Percentiles rank a stretch among this genome's conserved stretches.
phyloP scores from a whole-genome alignment of 2,329 filamentous ascomycete genomes.

The Pestalotiopsis sp. region DNA sequence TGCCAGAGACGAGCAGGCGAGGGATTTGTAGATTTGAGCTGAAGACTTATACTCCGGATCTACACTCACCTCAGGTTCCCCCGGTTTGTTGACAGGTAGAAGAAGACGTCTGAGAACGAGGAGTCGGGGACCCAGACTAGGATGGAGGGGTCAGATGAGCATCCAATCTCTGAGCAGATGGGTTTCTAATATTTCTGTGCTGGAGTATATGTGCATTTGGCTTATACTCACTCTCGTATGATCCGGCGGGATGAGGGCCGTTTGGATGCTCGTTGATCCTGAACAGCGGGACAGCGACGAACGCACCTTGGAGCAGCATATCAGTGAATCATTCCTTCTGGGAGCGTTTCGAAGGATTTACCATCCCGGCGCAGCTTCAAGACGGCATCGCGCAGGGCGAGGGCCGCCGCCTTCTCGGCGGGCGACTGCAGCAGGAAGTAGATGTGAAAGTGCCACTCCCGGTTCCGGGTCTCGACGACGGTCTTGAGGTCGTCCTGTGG shows the following conservation, averaged over 20 bases:
- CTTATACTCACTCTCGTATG: slow-evolving; percentile 32
- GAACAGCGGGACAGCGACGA: slow-evolving; percentile 32
- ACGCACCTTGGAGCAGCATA: slow-evolving; percentile 24
- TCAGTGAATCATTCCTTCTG: background rate
- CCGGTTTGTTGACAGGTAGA: slow-evolving; percentile 32
- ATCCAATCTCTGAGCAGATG: background rate
- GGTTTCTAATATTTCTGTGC: background rate
- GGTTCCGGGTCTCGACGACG: slow-evolving; percentile 27
- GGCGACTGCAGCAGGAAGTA: slow-evolving; percentile 34
- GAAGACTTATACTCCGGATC: background rate
- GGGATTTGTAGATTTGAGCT: background rate
- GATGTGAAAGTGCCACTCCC: slow-evolving; percentile 36
- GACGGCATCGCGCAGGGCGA: slow-evolving; percentile 33
- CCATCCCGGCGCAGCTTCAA: slow-evolving; percentile 32
- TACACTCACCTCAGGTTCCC: slow-evolving; percentile 27
- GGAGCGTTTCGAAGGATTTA: background rate
- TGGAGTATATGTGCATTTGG: background rate
- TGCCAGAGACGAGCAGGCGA: background rate
- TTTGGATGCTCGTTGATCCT: slow-evolving; percentile 20
- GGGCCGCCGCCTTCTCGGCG: slow-evolving; percentile 30
- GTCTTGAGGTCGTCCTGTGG: slow-evolving; percentile 29
- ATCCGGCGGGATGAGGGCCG: slow-evolving; percentile 34
- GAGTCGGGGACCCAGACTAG: slow-evolving; percentile 34
- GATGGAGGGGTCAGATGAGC: background rate
- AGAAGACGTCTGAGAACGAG: slow-evolving; percentile 35